Evolutionary conservation across 371 early-diverging fungal genomes (phyloP).

Genomic region (Mortierella sp.): DNA sequence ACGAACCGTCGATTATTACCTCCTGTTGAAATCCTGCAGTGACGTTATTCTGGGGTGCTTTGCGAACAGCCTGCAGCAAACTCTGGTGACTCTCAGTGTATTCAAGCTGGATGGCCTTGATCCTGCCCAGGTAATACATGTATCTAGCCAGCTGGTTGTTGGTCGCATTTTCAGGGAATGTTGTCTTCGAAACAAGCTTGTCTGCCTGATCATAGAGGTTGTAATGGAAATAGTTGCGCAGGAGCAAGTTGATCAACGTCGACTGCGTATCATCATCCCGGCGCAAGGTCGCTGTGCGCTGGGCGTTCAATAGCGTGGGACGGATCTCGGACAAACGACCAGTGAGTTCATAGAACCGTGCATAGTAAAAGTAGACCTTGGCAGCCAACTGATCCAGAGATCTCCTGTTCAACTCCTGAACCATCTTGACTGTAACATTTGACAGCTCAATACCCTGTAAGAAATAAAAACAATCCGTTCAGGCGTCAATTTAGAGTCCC

Average conservation of each 20-base stretch:
- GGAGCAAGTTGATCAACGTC: constrained; percentile 87
- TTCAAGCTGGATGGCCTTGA: constrained; percentile 96
- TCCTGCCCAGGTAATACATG: constrained; percentile 93
- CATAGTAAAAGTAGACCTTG: constrained; percentile 92
- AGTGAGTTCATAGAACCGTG: constrained; percentile 86
- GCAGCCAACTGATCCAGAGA: constrained; percentile 92
- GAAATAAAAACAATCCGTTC: background rate
- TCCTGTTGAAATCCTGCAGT: constrained; percentile 97
- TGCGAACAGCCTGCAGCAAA: constrained; percentile 93
- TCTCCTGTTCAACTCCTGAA: constrained; percentile 83
- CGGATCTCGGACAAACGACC: constrained; percentile 80
- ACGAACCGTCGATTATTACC: constrained; percentile 52
- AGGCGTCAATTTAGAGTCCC: background rate
- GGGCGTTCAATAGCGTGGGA: constrained; percentile 83
- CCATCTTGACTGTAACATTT: constrained; percentile 67
- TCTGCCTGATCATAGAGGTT: constrained; percentile 97
- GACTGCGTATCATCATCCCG: constrained; percentile 91
- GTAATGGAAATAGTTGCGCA: constrained; percentile 91
- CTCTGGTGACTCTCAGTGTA: constrained; percentile 91
- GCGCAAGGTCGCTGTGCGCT: constrained; percentile 91
- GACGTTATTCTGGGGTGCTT: constrained; percentile 89
- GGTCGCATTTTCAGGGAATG: constrained; percentile 91
- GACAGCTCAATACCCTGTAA: constrained; percentile 77
- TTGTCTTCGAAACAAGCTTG: constrained; percentile 91
- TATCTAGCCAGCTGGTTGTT: constrained; percentile 96